Conservation (phyloP, 73 alveolate species). For the Symbiodinium natans region DNA sequence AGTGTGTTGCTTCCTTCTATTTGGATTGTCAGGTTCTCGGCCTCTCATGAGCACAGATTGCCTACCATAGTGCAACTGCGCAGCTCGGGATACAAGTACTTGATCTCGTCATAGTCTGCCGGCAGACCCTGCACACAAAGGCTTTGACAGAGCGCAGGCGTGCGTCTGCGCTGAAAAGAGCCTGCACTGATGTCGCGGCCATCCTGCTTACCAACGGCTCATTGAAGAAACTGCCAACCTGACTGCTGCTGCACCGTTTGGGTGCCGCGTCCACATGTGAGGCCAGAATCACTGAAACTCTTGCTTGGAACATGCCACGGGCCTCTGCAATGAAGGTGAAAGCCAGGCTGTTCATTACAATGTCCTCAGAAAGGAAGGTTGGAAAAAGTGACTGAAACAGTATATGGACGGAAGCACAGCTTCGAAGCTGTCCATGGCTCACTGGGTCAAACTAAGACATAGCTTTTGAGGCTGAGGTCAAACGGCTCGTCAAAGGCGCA, state of each 20-base stretch:
- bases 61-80: not conserved
- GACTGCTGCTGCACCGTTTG: not conserved
- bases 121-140: constrained; percentile 55
- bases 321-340: constrained; percentile 92
- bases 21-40: too few species aligned
- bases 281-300: too few species aligned
- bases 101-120: constrained; percentile 29
- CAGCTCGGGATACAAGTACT: constrained; percentile 82
- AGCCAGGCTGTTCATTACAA: constrained; percentile 84
- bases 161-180: not conserved
- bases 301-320: not conserved
- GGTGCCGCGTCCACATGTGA: too few species aligned
- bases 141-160: too few species aligned
- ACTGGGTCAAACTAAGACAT: too few species aligned
- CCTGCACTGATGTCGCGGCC: constrained; percentile 67
- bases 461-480: not conserved
- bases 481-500: constrained; percentile 87
- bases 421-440: too few species aligned
- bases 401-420: too few species aligned
- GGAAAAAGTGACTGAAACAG: not conserved
- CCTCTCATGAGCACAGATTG: too few species aligned
- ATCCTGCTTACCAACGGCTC: constrained; percentile 78
- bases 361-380: constrained; percentile 27
- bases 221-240: constrained; percentile 86
- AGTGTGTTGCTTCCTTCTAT: too few species aligned